Percentiles rank a stretch among this genome's conserved stretches.
Conservation (phyloP, 2,329 filamentous ascomycete genomes). For the Fusarium kyushuense region DNA sequence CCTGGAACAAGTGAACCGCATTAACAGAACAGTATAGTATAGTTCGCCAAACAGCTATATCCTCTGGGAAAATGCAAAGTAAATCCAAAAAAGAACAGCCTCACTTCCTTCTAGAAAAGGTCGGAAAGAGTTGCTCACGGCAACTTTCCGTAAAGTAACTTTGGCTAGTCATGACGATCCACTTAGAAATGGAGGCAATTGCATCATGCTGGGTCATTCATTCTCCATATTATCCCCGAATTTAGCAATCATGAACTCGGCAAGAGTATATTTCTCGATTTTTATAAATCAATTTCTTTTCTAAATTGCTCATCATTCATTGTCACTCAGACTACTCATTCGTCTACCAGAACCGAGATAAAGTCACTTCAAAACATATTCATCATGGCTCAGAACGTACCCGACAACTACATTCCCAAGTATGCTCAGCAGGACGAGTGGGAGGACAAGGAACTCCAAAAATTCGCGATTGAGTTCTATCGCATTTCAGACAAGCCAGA, state of each 20-base stretch:
- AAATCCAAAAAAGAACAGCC: slow-evolving; percentile 3
- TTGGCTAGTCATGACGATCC: slow-evolving; percentile 34
- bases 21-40: too few species aligned
- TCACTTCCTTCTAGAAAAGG: slow-evolving; percentile 30
- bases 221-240: slow-evolving; percentile 27
- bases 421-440: slow-evolving; percentile 50
- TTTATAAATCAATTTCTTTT: neutral
- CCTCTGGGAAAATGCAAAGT: neutral
- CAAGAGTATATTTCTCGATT: slow-evolving; percentile 10
- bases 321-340: neutral
- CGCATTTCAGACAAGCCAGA: slow-evolving; percentile 57
- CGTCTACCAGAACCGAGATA: neutral
- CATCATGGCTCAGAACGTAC: slow-evolving; percentile 36
- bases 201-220: slow-evolving; percentile 34
- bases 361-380: neutral
- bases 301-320: neutral
- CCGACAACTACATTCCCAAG: slow-evolving; percentile 49
- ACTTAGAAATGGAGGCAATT: slow-evolving; percentile 32
- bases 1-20: neutral
- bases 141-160: slow-evolving; percentile 27
- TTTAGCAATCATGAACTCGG: slow-evolving; percentile 17
- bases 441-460: slow-evolving; percentile 50
- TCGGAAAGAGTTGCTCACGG: slow-evolving; percentile 20
- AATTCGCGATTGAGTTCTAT: slow-evolving; percentile 61
- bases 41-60: neutral